Evolutionary conservation across 768 basidiomycete genomes (phyloP), one percentile per base, ranked within the genome.

Genomic region (Chalciporus piperatus): DNA sequence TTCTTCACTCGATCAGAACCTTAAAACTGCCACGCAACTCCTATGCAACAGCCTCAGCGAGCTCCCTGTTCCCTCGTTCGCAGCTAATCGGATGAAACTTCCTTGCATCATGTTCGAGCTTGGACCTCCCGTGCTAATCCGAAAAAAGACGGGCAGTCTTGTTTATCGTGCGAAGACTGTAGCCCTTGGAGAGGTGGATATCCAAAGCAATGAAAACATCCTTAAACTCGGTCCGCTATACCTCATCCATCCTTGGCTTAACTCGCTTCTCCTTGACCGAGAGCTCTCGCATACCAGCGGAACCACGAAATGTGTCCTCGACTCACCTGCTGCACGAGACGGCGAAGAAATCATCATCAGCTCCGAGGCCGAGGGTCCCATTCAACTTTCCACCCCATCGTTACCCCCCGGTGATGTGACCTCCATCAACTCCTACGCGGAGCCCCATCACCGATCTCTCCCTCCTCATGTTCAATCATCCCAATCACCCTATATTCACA

Each of bases 41-140:
- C 23, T 54, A n/a, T 52, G 52, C 3, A 19, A 33, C 8, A 22
- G 19, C 8, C 25, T 54, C 17, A 11, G 12, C 7, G 16, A 39
- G 7, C 50, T 54, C 17, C 6, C 30, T 4, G 1, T 43, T 12
- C 43, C 38, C 7, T 45, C 23, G 43, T 52, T 52, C 5, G 19
- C 50, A 16, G 52, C 19, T 6, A 54, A 27, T 27, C 50, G 50
- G 19, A 52, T 52, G 50, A 52, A 35, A 16, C 52, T 52, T 14
- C 39, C 50, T 1, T 54, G 52, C 7, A 35, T 52, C 4, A 20
- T 43, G 7, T 52, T 54, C 19, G 11, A 44, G 38, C 52, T 52
- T 38, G 32, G 43, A 5, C 7, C 28, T 6, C 37, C n/a, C n/a
- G n/a, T 52, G 1, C 1, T 8, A 0, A 4, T 8, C 4, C 16